phyloP scores from a whole-genome alignment of 306 rosid genomes.

The Luffa aegyptiaca region DNA sequence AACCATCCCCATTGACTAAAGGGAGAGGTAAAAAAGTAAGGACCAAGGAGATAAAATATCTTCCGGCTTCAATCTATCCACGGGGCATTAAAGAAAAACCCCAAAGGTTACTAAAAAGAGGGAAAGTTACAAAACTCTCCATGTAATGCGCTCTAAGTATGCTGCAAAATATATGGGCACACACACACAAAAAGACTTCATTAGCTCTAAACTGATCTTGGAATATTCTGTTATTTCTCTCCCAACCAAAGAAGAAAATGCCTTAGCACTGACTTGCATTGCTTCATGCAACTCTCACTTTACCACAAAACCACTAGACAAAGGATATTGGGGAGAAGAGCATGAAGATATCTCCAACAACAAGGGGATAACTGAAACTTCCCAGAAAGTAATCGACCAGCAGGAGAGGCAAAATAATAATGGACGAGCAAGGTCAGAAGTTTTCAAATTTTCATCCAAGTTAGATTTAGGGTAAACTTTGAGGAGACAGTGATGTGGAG shows the following conservation, averaged over 20 bases:
- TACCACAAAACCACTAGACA: neutral
- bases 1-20: neutral
- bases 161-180: neutral
- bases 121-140: neutral
- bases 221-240: neutral
- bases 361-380: neutral
- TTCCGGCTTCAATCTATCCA: neutral
- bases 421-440: neutral
- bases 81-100: neutral
- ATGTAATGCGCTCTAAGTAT: neutral
- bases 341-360: neutral
- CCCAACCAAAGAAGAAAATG: neutral
- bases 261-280: neutral
- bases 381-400: neutral
- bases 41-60: neutral
- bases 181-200: neutral
- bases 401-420: neutral
- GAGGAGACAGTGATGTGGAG: neutral
- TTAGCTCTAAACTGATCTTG: neutral
- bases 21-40: slow-evolving; percentile 1
- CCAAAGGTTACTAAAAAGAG: neutral
- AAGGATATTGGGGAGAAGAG: neutral
- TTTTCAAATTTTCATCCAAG: neutral
- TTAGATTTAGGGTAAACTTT: neutral
- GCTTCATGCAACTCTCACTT: neutral